These are phyloP conservation scores for Trypethelium eluteriae DNA, from an alignment of 495 filamentous ascomycete genomes.

Conservation along the genomic window DNA sequence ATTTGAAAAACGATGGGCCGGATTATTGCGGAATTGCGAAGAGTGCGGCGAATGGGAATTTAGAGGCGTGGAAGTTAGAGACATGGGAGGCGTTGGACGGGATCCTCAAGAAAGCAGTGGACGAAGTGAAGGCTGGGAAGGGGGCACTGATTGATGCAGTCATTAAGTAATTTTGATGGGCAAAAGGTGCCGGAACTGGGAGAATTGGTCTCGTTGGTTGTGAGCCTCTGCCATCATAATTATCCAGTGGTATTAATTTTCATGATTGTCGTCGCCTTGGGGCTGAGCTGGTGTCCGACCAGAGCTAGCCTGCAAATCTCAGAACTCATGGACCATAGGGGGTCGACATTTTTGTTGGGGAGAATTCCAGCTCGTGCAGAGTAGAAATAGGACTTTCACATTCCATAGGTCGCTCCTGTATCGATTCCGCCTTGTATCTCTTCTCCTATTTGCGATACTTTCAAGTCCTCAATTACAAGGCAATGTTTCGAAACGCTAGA, in stretches of 20 bases:
- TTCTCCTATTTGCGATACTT: neutral
- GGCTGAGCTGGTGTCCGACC: too few relatives aligned
- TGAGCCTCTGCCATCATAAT: too few relatives aligned
- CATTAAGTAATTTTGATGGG: constrained; percentile 1
- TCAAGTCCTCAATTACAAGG: neutral
- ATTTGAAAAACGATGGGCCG: constrained; percentile 36
- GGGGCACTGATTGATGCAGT: constrained; percentile 17
- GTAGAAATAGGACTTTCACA: too few relatives aligned
- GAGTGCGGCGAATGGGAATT: constrained; percentile 56
- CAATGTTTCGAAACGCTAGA: too few relatives aligned
- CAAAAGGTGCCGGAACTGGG: neutral
- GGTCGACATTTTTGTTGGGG: too few relatives aligned
- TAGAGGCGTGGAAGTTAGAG: neutral
- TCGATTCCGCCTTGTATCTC: neutral
- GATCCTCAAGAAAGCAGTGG: constrained; percentile 13
- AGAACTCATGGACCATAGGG: too few relatives aligned
- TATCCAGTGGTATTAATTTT: too few relatives aligned
- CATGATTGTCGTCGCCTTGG: too few relatives aligned
- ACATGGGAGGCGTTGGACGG: constrained; percentile 11
- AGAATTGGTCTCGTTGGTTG: too few relatives aligned
- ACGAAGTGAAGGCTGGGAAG: constrained; percentile 13
- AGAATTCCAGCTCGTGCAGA: too few relatives aligned
- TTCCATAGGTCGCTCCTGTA: neutral
- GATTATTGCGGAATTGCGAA: constrained; percentile 83
- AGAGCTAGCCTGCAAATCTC: too few relatives aligned